Percentiles rank a stretch among this genome's conserved stretches.
Evolutionary conservation across 768 basidiomycete species (phyloP).

Genomic region (Macrolepiota fuliginosa): DNA sequence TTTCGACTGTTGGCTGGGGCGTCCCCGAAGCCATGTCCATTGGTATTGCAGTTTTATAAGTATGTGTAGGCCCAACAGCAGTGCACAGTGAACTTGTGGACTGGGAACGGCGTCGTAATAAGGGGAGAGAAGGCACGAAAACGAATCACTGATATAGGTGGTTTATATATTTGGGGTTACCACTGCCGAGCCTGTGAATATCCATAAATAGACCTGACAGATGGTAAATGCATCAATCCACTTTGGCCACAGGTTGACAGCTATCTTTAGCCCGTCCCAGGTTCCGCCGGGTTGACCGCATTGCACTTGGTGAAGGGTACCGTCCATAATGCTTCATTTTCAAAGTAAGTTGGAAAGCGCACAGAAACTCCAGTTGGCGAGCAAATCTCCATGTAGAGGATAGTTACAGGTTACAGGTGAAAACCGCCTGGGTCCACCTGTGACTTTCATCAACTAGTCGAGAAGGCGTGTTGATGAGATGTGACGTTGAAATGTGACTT

Average conservation of each 20-base stretch:
- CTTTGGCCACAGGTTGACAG: neutral
- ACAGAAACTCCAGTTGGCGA: neutral
- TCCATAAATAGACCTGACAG: neutral
- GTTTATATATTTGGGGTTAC: constrained; percentile 1
- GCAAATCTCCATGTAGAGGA: neutral
- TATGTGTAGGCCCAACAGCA: neutral
- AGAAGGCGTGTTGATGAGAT: constrained; percentile 7
- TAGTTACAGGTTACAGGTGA: neutral
- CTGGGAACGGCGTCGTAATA: neutral
- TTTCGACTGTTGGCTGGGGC: constrained; percentile 15
- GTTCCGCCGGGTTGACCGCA: neutral
- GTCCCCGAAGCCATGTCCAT: neutral
- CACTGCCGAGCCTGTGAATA: neutral
- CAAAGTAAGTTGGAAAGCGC: neutral
- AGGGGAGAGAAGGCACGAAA: neutral
- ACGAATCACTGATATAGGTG: neutral
- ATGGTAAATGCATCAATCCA: neutral
- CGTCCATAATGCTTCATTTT: neutral
- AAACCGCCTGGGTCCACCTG: neutral
- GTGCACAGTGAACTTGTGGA: neutral
- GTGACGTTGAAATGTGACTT: neutral
- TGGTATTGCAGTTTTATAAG: neutral
- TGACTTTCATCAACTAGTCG: neutral
- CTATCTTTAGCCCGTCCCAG: neutral
- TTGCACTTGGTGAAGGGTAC: neutral